phyloP scores from a whole-genome alignment of 2,329 filamentous ascomycete species.

The Clarireedia homoeocarpa region DNA sequence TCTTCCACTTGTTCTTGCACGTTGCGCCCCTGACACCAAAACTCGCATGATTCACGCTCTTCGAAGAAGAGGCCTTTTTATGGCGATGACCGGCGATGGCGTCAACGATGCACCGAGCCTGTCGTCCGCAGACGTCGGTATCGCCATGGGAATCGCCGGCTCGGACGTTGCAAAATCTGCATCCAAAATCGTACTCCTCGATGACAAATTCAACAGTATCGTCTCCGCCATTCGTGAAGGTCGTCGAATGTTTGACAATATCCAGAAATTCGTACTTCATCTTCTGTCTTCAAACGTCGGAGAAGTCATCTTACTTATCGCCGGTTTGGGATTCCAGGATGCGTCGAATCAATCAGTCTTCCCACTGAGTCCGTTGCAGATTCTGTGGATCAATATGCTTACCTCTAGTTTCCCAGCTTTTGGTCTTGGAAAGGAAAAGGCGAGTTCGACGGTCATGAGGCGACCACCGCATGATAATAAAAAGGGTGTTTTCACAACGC shows the following conservation, averaged over 20 bases:
- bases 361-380: conserved; percentile 49
- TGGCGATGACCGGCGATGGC: conserved; percentile 52
- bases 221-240: conserved; percentile 45
- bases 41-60: conserved; percentile 72
- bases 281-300: conserved; percentile 48
- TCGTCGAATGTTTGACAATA: conserved; percentile 45
- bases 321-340: conserved; percentile 52
- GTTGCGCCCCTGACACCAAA: conserved; percentile 73
- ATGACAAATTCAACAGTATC: conserved; percentile 47
- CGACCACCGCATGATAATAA: conserved; percentile 66
- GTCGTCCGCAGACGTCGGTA: conserved; percentile 46
- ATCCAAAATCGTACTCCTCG: conserved; percentile 44
- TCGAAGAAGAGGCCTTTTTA: conserved; percentile 50
- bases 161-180: conserved; percentile 59
- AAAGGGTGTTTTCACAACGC: conserved; percentile 68
- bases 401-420: conserved; percentile 69
- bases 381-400: conserved; percentile 58
- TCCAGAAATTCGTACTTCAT: conserved; percentile 49
- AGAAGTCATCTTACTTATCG: conserved; percentile 48
- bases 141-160: conserved; percentile 52
- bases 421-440: conserved; percentile 73
- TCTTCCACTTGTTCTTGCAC: conserved; percentile 67
- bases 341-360: conserved; percentile 44
- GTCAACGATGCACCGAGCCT: conserved; percentile 48
- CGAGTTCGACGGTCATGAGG: conserved; percentile 68